Evolutionary conservation across 2,329 filamentous ascomycete species (phyloP).

Genomic region (Talaromyces funiculosus): DNA sequence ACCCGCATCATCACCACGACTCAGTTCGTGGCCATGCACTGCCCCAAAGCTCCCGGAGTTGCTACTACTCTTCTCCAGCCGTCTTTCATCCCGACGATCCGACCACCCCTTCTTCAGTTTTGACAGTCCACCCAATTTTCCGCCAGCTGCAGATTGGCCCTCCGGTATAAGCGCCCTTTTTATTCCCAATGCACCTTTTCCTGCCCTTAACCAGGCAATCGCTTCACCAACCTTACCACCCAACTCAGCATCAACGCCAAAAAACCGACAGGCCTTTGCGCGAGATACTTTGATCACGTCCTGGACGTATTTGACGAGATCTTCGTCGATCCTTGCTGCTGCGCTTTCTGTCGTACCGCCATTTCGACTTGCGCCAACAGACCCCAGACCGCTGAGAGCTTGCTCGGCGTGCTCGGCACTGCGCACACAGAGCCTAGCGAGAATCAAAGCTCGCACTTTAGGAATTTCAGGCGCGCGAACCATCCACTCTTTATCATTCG

Average conservation of each 20-base stretch:
- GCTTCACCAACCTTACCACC: constrained; percentile 74
- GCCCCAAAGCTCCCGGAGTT: neutral
- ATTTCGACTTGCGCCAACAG: constrained; percentile 26
- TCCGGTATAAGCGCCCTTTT: constrained; percentile 39
- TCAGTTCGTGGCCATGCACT: constrained; percentile 37
- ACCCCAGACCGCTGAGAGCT: constrained; percentile 51
- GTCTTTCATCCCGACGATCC: constrained; percentile 73
- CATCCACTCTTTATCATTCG: constrained; percentile 92
- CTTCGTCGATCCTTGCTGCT: constrained; percentile 55
- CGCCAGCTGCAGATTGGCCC: constrained; percentile 30
- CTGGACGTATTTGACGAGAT: constrained; percentile 66
- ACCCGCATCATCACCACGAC: constrained; percentile 69
- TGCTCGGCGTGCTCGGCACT: constrained; percentile 81
- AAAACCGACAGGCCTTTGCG: constrained; percentile 82
- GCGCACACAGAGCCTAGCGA: constrained; percentile 79
- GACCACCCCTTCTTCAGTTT: constrained; percentile 67
- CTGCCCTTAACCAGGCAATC: constrained; percentile 80
- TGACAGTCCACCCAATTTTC: constrained; percentile 30
- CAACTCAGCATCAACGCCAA: constrained; percentile 82
- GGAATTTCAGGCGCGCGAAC: constrained; percentile 82
- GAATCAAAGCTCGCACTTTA: constrained; percentile 81
- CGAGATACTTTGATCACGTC: constrained; percentile 69
- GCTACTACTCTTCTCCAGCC: constrained; percentile 56
- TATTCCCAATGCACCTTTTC: constrained; percentile 67
- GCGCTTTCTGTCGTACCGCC: constrained; percentile 1